phyloP scores from a whole-genome alignment of 2,329 filamentous ascomycete species.

The Fusarium udum region DNA sequence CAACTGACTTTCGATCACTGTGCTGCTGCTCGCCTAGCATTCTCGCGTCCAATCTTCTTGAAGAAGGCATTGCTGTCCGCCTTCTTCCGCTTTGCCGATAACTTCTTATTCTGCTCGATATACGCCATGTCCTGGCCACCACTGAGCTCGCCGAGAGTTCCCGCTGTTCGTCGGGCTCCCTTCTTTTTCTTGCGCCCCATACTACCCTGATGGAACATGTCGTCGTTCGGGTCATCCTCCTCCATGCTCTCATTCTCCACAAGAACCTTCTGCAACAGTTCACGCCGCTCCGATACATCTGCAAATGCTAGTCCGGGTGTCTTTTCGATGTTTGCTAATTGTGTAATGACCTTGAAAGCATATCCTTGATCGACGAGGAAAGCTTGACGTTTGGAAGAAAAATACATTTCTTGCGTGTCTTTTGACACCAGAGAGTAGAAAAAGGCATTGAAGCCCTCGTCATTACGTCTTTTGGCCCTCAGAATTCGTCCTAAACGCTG shows the following conservation, averaged over 20 bases:
- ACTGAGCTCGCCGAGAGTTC: slow-evolving; percentile 83
- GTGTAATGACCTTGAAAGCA: slow-evolving; percentile 98
- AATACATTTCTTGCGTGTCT: slow-evolving; percentile 98
- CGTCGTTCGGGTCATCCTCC: slow-evolving; percentile 70
- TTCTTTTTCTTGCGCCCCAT: slow-evolving; percentile 63
- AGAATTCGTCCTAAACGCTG: slow-evolving; percentile 93
- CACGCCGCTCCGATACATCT: slow-evolving; percentile 80
- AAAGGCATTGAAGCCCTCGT: slow-evolving; percentile 98
- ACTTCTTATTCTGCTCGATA: slow-evolving; percentile 80
- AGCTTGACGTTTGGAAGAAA: slow-evolving; percentile 94
- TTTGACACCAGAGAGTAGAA: slow-evolving; percentile 98
- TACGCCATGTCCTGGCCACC: slow-evolving; percentile 99
- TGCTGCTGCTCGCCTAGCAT: slow-evolving; percentile 50
- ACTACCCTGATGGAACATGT: slow-evolving; percentile 53
- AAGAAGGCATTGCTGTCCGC: slow-evolving; percentile 54
- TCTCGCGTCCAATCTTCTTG: slow-evolving; percentile 56
- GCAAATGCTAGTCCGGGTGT: slow-evolving; percentile 83
- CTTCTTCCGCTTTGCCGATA: slow-evolving; percentile 53
- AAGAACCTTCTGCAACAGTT: slow-evolving; percentile 88
- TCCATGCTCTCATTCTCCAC: slow-evolving; percentile 84
- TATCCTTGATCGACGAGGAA: slow-evolving; percentile 98
- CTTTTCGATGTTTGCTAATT: slow-evolving; percentile 88
- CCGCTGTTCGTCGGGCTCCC: slow-evolving; percentile 81
- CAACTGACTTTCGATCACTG: slow-evolving; percentile 33
- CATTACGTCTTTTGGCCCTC: slow-evolving; percentile 92